Percentiles rank a stretch among this genome's conserved stretches.
These are phyloP conservation scores for Fusarium subglutinans DNA, from an alignment of 2,329 filamentous ascomycete species.

Conservation along the genomic window DNA sequence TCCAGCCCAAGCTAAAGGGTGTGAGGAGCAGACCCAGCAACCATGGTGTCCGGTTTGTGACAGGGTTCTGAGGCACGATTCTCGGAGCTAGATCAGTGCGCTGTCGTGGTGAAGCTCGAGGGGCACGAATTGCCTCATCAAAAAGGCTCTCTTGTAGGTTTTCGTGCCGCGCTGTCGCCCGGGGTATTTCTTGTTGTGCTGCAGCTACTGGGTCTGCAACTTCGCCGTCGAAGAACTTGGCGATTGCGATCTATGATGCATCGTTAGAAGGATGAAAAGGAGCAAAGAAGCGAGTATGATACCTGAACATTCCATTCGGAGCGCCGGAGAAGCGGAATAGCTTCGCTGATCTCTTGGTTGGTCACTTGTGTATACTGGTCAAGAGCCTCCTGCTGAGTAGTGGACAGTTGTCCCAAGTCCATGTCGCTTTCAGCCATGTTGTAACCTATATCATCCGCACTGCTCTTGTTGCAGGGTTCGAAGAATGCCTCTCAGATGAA, in stretches of 20 bases:
- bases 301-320: slow-evolving; percentile 98
- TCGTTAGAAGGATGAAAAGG: background rate
- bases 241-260: slow-evolving; percentile 80
- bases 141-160: slow-evolving; percentile 73
- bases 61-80: slow-evolving; percentile 80
- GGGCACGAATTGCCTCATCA: slow-evolving; percentile 40
- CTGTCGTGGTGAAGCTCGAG: slow-evolving; percentile 39
- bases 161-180: slow-evolving; percentile 72
- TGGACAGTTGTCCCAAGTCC: slow-evolving; percentile 75
- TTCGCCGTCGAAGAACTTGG: slow-evolving; percentile 98
- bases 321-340: slow-evolving; percentile 80
- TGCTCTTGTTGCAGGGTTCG: background rate
- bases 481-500: background rate
- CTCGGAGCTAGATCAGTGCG: slow-evolving; percentile 77
- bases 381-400: slow-evolving; percentile 82
- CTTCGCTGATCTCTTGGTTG: slow-evolving; percentile 79
- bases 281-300: slow-evolving; percentile 5
- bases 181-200: slow-evolving; percentile 71
- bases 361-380: slow-evolving; percentile 91
- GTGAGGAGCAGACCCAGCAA: slow-evolving; percentile 81
- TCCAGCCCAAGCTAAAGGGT: slow-evolving; percentile 82
- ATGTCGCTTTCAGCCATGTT: slow-evolving; percentile 48
- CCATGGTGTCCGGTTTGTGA: slow-evolving; percentile 76
- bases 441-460: background rate
- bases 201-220: slow-evolving; percentile 83